These are phyloP conservation scores for Bipolaris victoriae DNA, from an alignment of 2,329 filamentous ascomycete genomes.

Conservation along the genomic window DNA sequence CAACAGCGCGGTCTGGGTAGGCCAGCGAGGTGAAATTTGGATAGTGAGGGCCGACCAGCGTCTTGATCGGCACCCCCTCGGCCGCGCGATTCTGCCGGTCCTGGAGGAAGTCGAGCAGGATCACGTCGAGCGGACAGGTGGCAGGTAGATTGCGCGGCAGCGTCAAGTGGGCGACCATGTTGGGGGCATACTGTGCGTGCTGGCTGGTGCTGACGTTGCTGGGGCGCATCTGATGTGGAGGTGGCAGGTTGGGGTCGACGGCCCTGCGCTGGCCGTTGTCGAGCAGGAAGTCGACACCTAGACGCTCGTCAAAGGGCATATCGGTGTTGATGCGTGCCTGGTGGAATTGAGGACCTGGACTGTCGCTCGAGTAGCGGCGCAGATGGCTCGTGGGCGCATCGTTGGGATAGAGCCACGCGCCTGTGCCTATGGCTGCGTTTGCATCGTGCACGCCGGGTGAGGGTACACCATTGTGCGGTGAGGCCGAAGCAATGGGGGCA, in stretches of 20 bases:
- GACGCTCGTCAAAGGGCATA: slow-evolving; percentile 60
- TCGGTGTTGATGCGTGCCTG: slow-evolving; percentile 46
- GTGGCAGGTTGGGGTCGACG: slow-evolving; percentile 49
- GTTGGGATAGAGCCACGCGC: slow-evolving; percentile 41
- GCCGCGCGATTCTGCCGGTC: slow-evolving; percentile 70
- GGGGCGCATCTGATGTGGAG: slow-evolving; percentile 49
- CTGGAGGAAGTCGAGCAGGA: slow-evolving; percentile 80
- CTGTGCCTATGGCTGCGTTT: slow-evolving; percentile 10
- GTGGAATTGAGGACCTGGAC: slow-evolving; percentile 50
- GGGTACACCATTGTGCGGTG: slow-evolving; percentile 31
- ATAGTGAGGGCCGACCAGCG: slow-evolving; percentile 77
- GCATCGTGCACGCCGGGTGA: slow-evolving; percentile 36
- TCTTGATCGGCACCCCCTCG: slow-evolving; percentile 67
- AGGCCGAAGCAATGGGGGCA: slow-evolving; percentile 21
- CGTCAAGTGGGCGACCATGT: slow-evolving; percentile 42
- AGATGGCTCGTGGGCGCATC: slow-evolving; percentile 44
- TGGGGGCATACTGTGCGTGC: slow-evolving; percentile 38
- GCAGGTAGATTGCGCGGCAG: slow-evolving; percentile 64
- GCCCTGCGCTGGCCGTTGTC: slow-evolving; percentile 56
- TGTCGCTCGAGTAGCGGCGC: slow-evolving; percentile 45
- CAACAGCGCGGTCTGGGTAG: slow-evolving; percentile 68
- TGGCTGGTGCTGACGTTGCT: slow-evolving; percentile 31
- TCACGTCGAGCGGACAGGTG: slow-evolving; percentile 76
- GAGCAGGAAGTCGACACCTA: slow-evolving; percentile 76
- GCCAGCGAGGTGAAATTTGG: slow-evolving; percentile 80